Evolutionary conservation across 2,329 filamentous ascomycete species (phyloP).

Genomic region (Septoria linicola): DNA sequence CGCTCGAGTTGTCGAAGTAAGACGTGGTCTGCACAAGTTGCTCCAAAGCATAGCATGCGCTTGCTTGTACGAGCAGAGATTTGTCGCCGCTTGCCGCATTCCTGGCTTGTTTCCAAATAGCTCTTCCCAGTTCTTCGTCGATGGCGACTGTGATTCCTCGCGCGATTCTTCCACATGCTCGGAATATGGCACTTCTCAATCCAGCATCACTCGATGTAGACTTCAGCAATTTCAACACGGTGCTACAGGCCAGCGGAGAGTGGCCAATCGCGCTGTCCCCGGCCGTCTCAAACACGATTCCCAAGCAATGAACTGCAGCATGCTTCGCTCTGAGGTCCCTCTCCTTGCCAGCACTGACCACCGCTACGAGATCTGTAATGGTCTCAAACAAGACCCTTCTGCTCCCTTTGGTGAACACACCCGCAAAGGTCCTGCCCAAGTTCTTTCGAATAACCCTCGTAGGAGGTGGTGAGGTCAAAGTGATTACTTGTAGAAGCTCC

Average conservation of each 20-base stretch:
- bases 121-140: constrained; percentile 81
- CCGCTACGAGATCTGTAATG: constrained; percentile 78
- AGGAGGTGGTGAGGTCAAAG: constrained; percentile 74
- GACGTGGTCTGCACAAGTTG: constrained; percentile 68
- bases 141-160: constrained; percentile 72
- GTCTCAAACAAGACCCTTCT: constrained; percentile 91
- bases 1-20: constrained; percentile 83
- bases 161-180: constrained; percentile 71
- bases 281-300: constrained; percentile 85
- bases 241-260: constrained; percentile 70
- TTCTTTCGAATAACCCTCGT: constrained; percentile 89
- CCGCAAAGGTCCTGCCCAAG: constrained; percentile 77
- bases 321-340: constrained; percentile 77
- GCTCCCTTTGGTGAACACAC: constrained; percentile 81
- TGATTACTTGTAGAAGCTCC: constrained; percentile 90
- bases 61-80: constrained; percentile 73
- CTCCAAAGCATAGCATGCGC: constrained; percentile 76
- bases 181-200: constrained; percentile 74
- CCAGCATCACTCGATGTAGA: constrained; percentile 76
- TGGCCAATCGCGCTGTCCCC: constrained; percentile 89
- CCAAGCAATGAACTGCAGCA: constrained; percentile 81
- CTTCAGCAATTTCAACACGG: constrained; percentile 77
- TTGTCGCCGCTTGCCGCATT: constrained; percentile 77
- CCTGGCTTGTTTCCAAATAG: constrained; percentile 89
- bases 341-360: constrained; percentile 76